Evolutionary conservation across 2,329 filamentous ascomycete species (phyloP).

Genomic region (Cladosporium oxysporum): DNA sequence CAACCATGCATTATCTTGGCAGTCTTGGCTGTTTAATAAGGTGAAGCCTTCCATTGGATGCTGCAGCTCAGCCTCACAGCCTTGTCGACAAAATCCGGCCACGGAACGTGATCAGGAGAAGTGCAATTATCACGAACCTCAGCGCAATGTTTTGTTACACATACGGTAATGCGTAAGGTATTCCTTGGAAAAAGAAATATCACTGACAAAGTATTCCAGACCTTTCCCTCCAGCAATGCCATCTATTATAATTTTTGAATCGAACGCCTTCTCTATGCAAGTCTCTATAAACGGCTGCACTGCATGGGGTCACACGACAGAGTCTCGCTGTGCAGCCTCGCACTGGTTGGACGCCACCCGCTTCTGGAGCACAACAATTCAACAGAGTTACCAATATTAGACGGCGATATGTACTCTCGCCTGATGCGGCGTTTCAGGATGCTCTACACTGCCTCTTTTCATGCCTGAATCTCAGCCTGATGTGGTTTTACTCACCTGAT

Average conservation of each 20-base stretch:
- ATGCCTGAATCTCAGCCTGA: neutral
- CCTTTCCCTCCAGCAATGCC: neutral
- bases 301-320: neutral
- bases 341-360: neutral
- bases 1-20: neutral
- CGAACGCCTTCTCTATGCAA: neutral
- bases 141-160: neutral
- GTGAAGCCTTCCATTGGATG: neutral
- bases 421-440: neutral
- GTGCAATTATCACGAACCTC: neutral
- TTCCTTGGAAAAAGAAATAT: neutral
- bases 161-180: neutral
- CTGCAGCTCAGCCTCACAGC: neutral
- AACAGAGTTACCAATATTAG: neutral
- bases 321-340: neutral
- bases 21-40: neutral
- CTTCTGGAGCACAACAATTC: neutral
- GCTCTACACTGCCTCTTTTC: neutral
- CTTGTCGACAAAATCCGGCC: neutral
- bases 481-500: neutral
- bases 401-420: neutral
- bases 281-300: neutral
- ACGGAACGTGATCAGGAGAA: neutral
- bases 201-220: neutral
- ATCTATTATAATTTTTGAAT: neutral